phyloP scores from a whole-genome alignment of 2,329 filamentous ascomycete genomes.

The Fusarium falciforme region DNA sequence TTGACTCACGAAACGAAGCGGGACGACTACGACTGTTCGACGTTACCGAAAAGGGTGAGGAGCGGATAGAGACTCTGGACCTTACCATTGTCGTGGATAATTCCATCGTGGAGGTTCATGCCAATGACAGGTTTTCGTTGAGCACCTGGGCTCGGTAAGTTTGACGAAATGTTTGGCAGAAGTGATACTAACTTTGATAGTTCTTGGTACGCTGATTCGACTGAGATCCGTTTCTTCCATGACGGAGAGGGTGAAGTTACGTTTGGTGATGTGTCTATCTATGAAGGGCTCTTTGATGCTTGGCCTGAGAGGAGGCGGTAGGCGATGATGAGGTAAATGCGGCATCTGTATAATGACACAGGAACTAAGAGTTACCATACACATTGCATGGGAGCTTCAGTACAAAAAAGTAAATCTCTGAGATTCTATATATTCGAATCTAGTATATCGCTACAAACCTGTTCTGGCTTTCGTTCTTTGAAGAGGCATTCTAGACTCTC shows the following conservation, averaged over 20 bases:
- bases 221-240: constrained; percentile 50
- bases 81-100: constrained; percentile 56
- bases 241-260: constrained; percentile 46
- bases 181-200: constrained; percentile 39
- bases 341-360: not conserved
- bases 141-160: constrained; percentile 57
- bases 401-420: not conserved
- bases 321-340: not conserved
- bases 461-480: not conserved
- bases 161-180: not conserved
- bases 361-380: not conserved
- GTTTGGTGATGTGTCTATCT: constrained; percentile 48
- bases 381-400: not conserved
- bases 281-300: constrained; percentile 52
- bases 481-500: not conserved
- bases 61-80: constrained; percentile 51
- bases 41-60: constrained; percentile 42
- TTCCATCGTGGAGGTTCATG: constrained; percentile 52
- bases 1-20: constrained; percentile 51
- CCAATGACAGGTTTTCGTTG: constrained; percentile 55
- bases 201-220: constrained; percentile 52
- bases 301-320: constrained; percentile 48
- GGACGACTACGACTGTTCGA: constrained; percentile 56
- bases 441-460: not conserved
- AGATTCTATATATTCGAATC: not conserved